Evolutionary conservation across 371 early-diverging fungal genomes (phyloP).

Genomic region (Batrachochytrium dendrobatidis): DNA sequence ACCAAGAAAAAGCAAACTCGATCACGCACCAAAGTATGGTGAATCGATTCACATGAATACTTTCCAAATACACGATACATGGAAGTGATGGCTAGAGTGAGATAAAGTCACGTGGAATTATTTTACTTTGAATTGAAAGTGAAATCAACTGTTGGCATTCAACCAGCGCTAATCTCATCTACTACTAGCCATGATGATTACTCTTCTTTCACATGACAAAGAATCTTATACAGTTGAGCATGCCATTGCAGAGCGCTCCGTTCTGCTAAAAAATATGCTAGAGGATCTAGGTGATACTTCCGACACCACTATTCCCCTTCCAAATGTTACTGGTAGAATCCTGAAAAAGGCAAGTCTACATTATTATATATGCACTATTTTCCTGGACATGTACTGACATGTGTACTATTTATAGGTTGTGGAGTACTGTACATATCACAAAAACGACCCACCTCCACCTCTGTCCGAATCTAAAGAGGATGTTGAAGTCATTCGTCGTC

Average conservation of each 20-base stretch:
- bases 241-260: conserved; percentile 73
- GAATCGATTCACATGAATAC: too few species aligned
- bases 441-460: conserved; percentile 35
- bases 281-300: conserved; percentile 69
- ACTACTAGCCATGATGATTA: conserved; percentile 3
- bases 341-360: conserved; percentile 42
- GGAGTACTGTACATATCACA: conserved; percentile 75
- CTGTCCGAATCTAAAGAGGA: conserved; percentile 26
- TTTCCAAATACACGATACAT: too few species aligned
- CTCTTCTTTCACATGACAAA: conserved; percentile 41
- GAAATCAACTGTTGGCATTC: too few species aligned
- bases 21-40: too few species aligned
- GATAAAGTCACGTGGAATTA: too few species aligned
- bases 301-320: conserved; percentile 58
- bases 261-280: conserved; percentile 87
- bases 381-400: too few species aligned
- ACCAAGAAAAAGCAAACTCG: too few species aligned
- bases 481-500: conserved; percentile 18
- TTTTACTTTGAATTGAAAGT: too few species aligned
- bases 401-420: conserved; percentile 56
- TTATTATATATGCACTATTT: too few species aligned
- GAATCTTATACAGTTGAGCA: conserved; percentile 59
- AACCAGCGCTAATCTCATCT: too few species aligned
- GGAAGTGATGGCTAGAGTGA: too few species aligned
- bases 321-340: conserved; percentile 68